Conservation (phyloP, 106 monocot genomes). For the Allium fistulosum region DNA sequence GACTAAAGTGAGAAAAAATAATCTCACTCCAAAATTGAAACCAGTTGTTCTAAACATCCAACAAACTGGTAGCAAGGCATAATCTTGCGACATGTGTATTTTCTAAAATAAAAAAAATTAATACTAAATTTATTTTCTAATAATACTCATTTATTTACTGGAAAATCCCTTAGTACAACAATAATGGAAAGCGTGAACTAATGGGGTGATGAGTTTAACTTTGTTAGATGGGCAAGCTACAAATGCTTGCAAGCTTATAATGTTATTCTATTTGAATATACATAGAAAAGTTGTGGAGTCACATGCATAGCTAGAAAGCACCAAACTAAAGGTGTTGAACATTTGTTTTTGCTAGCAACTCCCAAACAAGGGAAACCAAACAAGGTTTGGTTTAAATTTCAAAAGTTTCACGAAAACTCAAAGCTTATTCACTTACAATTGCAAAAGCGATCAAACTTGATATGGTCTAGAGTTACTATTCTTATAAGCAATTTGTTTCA, state of each 20-base stretch:
- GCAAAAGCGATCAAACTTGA: too few species aligned
- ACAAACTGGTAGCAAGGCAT: constrained; percentile 86
- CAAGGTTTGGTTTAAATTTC: constrained; percentile 55
- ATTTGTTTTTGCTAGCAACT: constrained; percentile 49
- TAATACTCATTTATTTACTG: constrained; percentile 12
- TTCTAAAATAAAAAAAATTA: background rate
- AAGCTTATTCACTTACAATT: too few species aligned
- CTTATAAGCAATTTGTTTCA: too few species aligned
- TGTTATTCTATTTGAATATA: constrained; percentile 6
- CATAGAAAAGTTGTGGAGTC: constrained; percentile 75
- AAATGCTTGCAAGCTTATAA: background rate
- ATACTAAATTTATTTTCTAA: background rate
- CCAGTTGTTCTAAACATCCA: constrained; percentile 71
- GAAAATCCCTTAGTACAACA: constrained; percentile 74
- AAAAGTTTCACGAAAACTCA: too few species aligned
- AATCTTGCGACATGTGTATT: too few species aligned
- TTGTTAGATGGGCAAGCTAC: too few species aligned
- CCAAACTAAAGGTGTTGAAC: constrained; percentile 40
- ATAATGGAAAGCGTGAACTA: constrained; percentile 85
- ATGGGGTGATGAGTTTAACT: constrained; percentile 54
- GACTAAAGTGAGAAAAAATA: constrained; percentile 88
- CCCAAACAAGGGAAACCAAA: constrained; percentile 26
- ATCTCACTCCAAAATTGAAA: constrained; percentile 85
- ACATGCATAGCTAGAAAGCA: constrained; percentile 61
- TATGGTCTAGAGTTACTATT: too few species aligned